These are phyloP conservation scores for Calonectria pauciramosa DNA, from an alignment of 2,329 filamentous ascomycete genomes.

Conservation along the genomic window DNA sequence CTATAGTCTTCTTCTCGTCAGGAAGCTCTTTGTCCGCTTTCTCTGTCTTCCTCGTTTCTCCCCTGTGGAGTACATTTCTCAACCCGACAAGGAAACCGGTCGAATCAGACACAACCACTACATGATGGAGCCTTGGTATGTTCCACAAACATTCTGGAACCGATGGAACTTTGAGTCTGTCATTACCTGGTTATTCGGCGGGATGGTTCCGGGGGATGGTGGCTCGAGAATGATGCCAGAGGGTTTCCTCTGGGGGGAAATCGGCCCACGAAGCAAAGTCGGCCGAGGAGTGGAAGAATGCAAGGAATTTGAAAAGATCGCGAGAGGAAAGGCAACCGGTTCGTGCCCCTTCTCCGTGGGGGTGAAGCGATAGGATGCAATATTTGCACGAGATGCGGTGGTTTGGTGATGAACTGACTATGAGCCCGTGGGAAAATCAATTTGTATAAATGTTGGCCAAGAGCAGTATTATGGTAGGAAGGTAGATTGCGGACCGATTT, in stretches of 20 bases:
- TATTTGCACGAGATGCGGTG: not conserved
- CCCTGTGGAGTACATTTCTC: slow-evolving; percentile 55
- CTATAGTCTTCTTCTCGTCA: slow-evolving; percentile 61
- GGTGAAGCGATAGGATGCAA: not conserved
- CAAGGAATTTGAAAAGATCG: slow-evolving; percentile 45
- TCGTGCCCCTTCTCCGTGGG: slow-evolving; percentile 60
- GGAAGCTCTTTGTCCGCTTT: slow-evolving; percentile 70
- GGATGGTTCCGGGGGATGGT: slow-evolving; percentile 60
- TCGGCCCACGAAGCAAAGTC: slow-evolving; percentile 71
- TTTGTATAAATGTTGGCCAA: not conserved
- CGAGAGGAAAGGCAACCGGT: slow-evolving; percentile 45
- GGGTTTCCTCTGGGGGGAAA: slow-evolving; percentile 69
- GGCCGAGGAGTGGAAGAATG: slow-evolving; percentile 65
- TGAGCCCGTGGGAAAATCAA: not conserved
- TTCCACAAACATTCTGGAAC: slow-evolving; percentile 70
- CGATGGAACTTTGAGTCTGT: slow-evolving; percentile 72
- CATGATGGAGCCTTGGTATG: slow-evolving; percentile 76
- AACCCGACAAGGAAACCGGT: slow-evolving; percentile 66
- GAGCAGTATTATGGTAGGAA: not conserved
- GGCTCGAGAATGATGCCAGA: slow-evolving; percentile 56
- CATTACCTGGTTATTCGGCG: slow-evolving; percentile 59
- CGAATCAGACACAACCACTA: slow-evolving; percentile 65
- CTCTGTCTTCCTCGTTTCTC: slow-evolving; percentile 70
- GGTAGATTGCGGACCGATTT: not conserved
- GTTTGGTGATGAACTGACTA: no score